A percentile compares a stretch with the other conserved stretches of the same genome.
Conservation (phyloP, 441 rosid genomes). For the Macaranga tanarius region DNA sequence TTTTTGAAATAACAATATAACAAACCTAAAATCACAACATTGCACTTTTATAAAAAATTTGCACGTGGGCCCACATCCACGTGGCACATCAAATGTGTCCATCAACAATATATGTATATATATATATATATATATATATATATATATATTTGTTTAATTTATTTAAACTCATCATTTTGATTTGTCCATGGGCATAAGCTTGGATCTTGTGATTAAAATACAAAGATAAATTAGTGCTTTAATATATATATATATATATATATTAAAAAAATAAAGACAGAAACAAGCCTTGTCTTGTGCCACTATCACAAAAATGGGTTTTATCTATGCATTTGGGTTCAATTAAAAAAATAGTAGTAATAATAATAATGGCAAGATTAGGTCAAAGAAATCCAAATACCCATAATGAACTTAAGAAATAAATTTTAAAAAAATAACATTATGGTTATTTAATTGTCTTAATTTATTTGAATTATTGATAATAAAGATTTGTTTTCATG, state of each 20-base stretch:
- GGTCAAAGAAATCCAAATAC: slow-evolving; percentile 38
- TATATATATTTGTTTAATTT: not conserved
- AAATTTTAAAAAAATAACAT: not conserved
- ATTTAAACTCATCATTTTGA: not conserved
- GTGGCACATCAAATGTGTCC: slow-evolving; percentile 29
- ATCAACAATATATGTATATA: not conserved
- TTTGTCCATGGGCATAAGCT: slow-evolving; percentile 20
- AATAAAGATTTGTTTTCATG: not conserved
- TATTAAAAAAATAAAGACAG: not conserved
- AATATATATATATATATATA: not conserved
- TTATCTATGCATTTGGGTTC: not conserved
- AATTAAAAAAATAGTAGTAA: slow-evolving; percentile 1
- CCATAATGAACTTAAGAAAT: not conserved
- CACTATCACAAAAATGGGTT: slow-evolving; percentile 26
- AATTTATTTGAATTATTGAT: not conserved
- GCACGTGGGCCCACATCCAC: slow-evolving; percentile 31
- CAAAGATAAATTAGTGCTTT: not conserved
- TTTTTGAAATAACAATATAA: too few species aligned
- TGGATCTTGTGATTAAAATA: slow-evolving; percentile 37
- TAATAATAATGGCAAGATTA: slow-evolving; percentile 30
- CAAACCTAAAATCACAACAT: not conserved
- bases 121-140: too few species aligned
- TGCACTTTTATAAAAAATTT: not conserved
- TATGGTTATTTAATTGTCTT: too few species aligned
- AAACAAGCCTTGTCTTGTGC: slow-evolving; percentile 27